Percentiles rank a stretch among this genome's conserved stretches.
Conservation (phyloP, 192 early-diverging fungal genomes). For the Thamnidium elegans region DNA sequence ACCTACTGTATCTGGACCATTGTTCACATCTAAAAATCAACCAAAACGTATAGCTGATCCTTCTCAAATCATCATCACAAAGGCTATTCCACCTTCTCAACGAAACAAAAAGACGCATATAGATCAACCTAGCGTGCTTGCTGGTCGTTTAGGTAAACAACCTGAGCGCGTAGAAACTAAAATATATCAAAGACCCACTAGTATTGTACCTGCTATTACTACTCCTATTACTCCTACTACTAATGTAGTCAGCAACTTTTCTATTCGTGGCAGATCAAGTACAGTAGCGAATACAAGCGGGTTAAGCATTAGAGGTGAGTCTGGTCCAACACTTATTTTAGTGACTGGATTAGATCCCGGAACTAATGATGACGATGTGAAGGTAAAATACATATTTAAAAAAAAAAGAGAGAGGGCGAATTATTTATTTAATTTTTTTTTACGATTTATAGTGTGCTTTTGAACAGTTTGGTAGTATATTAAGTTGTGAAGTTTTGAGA, state of each 20-base stretch:
- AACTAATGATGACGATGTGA: slow-evolving; percentile 50
- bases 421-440: not conserved
- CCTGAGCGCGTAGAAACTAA: not conserved
- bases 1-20: not conserved
- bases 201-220: too few relatives aligned
- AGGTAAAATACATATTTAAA: too few relatives aligned
- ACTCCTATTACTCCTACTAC: too few relatives aligned
- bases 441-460: slow-evolving; percentile 27
- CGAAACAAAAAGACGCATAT: too few relatives aligned
- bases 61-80: slow-evolving; percentile 29
- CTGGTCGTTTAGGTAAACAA: slow-evolving; percentile 11
- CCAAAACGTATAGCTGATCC: slow-evolving; percentile 15
- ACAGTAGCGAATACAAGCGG: not conserved
- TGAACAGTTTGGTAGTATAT: slow-evolving; percentile 33
- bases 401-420: not conserved
- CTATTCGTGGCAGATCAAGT: slow-evolving; percentile 6
- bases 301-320: slow-evolving; percentile 45
- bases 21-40: not conserved
- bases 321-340: slow-evolving; percentile 45
- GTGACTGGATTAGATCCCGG: slow-evolving; percentile 49
- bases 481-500: slow-evolving; percentile 37
- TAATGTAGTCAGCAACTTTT: not conserved
- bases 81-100: slow-evolving; percentile 12
- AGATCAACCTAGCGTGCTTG: not conserved
- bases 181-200: too few relatives aligned